Base-by-base conservation (phyloP, 148 eudicot genomes). In the Arbutus unedo region DNA sequence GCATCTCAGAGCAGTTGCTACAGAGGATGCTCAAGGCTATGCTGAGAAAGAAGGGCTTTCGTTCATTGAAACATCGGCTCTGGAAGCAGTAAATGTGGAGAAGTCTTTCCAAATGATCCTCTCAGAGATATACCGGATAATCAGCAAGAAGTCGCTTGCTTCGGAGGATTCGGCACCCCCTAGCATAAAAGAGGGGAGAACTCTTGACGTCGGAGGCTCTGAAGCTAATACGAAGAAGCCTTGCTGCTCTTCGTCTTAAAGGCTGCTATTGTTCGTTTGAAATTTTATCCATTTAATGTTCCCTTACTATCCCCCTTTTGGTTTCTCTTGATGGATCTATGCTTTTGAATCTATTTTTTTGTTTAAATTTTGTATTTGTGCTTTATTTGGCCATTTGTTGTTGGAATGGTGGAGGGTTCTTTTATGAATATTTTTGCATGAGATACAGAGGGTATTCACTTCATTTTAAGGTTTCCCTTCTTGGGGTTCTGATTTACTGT, bases 41-140 rank as follows among this genome's bases (percentile, higher is more conserved):
- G 93, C 93, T 11, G 93, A 91, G 81, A 89, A 64, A 83, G 93
- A 91, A 75, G 93, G 91, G 78, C 91, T 91, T 38, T 91, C 93
- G 0, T 91, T 91, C 82, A 89, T 91, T 13, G 93, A 91, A 74
- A 91, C 93, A n/a, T 91, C 93, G 60, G 93, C 93, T 25, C 78
- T 91, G 4, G 93, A 91, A 81, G 93, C 91, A 74, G 81, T 77
- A 56, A 90, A 90, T 83, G 92, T 90, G 18, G 92, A 90, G 78
- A 89, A 89, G 77, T 76, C 92, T 44, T 89, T 91, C 76, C 92
- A 90, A 78, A 88, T 83, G 18, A 88, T 87, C 57, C 88, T 90
- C 44, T 77, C 85, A 9, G 92, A 90, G 84, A 88, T 90, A 25
- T 90, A 90, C 73, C 76, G 92, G 68, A 88, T 87, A 56, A 88